These are phyloP conservation scores for Skeletonema menzelii DNA, from an alignment of 108 stramenopile genomes.

Conservation along the genomic window DNA sequence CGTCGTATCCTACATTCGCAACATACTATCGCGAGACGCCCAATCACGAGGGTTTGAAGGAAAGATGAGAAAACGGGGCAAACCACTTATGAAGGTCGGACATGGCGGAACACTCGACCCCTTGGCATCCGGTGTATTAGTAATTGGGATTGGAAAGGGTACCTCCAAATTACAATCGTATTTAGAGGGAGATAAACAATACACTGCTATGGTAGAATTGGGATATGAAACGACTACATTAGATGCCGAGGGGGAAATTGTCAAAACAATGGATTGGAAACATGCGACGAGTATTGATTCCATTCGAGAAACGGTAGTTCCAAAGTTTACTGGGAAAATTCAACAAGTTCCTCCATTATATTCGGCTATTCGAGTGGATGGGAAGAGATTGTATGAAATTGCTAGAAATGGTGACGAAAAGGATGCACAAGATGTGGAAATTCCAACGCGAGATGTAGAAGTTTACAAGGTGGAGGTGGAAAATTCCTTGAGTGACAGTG, in stretches of 20 bases:
- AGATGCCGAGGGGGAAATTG: slow-evolving; percentile 80
- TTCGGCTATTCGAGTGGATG: slow-evolving; percentile 83
- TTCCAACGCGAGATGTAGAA: slow-evolving; percentile 50
- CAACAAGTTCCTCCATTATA: slow-evolving; percentile 91
- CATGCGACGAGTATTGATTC: slow-evolving; percentile 59
- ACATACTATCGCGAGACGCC: slow-evolving; percentile 72
- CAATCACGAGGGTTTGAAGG: slow-evolving; percentile 52
- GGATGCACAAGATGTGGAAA: slow-evolving; percentile 19
- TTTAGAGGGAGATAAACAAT: slow-evolving; percentile 82
- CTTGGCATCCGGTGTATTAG: slow-evolving; percentile 91
- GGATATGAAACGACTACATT: slow-evolving; percentile 88
- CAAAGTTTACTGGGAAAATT: slow-evolving; percentile 78
- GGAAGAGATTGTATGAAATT: slow-evolving; percentile 80
- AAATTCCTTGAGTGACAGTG: slow-evolving; percentile 7
- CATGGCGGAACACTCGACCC: slow-evolving; percentile 98
- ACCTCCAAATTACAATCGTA: slow-evolving; percentile 76
- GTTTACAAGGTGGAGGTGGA: slow-evolving; percentile 47
- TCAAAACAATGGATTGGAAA: slow-evolving; percentile 45
- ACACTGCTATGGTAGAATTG: slow-evolving; percentile 65
- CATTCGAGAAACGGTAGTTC: slow-evolving; percentile 21
- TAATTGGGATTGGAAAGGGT: slow-evolving; percentile 90
- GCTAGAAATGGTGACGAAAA: slow-evolving; percentile 58
- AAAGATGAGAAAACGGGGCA: slow-evolving; percentile 14
- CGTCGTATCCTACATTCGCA: slow-evolving; percentile 83
- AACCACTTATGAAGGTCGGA: slow-evolving; percentile 78